These are phyloP conservation scores for Pseudogymnoascus pannorum DNA, from an alignment of 2,329 filamentous ascomycete genomes.

Conservation along the genomic window DNA sequence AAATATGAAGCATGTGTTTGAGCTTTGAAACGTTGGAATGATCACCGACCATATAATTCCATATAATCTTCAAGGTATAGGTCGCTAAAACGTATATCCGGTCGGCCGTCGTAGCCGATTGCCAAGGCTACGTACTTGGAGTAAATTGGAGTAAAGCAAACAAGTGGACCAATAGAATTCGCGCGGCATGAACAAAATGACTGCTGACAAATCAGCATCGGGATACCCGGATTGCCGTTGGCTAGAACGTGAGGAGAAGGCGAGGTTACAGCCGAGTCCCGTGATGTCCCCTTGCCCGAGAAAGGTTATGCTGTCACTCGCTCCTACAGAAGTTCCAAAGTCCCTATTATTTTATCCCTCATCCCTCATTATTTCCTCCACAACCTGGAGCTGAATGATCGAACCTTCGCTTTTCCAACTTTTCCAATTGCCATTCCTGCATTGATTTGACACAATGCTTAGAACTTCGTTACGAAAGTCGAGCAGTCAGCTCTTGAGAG, in stretches of 20 bases:
- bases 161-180: neutral
- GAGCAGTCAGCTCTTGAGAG: slow-evolving; percentile 55
- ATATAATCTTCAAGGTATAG: slow-evolving; percentile 8
- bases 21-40: neutral
- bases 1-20: slow-evolving; percentile 6
- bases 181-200: neutral
- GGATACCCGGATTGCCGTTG: neutral
- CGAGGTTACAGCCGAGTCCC: slow-evolving; percentile 2
- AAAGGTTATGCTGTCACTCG: slow-evolving; percentile 5
- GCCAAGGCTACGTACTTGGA: slow-evolving; percentile 8
- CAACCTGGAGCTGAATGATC: slow-evolving; percentile 7
- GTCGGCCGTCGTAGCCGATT: slow-evolving; percentile 1
- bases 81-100: slow-evolving; percentile 1
- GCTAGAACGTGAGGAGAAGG: neutral
- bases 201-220: neutral
- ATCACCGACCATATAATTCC: neutral
- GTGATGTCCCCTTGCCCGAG: neutral
- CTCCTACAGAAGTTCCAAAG: neutral
- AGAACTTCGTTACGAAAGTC: slow-evolving; percentile 60
- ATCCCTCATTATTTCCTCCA: neutral
- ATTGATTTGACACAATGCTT: slow-evolving; percentile 55
- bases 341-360: slow-evolving; percentile 8
- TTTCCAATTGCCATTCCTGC: slow-evolving; percentile 20
- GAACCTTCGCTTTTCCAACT: slow-evolving; percentile 11
- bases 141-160: slow-evolving; percentile 5